Evolutionary conservation across 2,329 filamentous ascomycete species (phyloP).

Genomic region (Exserohilum turcica): DNA sequence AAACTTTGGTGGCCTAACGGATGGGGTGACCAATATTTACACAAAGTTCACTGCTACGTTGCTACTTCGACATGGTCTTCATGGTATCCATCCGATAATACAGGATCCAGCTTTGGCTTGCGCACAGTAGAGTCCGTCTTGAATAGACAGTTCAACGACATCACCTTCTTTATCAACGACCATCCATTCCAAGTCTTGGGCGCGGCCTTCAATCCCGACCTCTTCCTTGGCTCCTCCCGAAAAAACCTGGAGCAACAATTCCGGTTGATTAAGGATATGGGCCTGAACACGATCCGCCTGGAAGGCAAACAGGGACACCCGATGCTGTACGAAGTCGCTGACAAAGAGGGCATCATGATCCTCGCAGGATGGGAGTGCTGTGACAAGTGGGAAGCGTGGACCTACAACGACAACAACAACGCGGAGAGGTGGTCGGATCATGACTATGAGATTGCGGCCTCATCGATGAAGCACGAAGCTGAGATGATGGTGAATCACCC

Average conservation of each 20-base stretch:
- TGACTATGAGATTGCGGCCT: constrained; percentile 62
- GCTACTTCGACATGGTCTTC: constrained; percentile 13
- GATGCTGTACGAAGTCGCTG: constrained; percentile 63
- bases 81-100: constrained; percentile 40
- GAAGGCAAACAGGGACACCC: constrained; percentile 70
- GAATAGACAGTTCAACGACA: constrained; percentile 59
- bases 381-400: constrained; percentile 70
- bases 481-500: constrained; percentile 65
- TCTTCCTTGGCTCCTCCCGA: constrained; percentile 64
- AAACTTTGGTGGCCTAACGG: constrained; percentile 66
- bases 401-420: constrained; percentile 61
- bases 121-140: constrained; percentile 59
- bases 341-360: constrained; percentile 65
- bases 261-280: constrained; percentile 63
- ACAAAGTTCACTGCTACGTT: constrained; percentile 46
- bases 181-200: constrained; percentile 65
- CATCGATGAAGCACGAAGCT: constrained; percentile 64
- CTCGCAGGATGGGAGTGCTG: constrained; percentile 70
- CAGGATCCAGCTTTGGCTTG: constrained; percentile 56
- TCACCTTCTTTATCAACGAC: constrained; percentile 61
- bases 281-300: constrained; percentile 66
- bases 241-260: constrained; percentile 57
- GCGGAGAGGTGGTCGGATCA: constrained; percentile 56
- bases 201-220: constrained; percentile 64
- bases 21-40: constrained; percentile 64